Evolutionary conservation across 768 basidiomycete species (phyloP), one percentile per base, ranked within the genome.

Genomic region (Gautieria morchelliformis): DNA sequence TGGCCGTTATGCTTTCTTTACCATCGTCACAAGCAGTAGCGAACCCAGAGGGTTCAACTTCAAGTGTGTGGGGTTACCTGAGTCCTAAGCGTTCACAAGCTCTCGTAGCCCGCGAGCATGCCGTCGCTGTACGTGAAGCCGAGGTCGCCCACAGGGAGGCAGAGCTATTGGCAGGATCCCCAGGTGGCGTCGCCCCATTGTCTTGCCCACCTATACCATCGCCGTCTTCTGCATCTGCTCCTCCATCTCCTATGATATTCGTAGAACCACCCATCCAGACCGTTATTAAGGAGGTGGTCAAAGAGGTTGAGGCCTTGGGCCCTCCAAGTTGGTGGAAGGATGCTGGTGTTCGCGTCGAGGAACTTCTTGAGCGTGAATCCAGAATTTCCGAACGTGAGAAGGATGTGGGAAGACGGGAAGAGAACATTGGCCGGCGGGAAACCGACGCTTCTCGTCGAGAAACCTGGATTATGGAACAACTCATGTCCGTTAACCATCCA

Each of bases 401-500:
- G 27, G 91, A 93, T 60, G 89, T 92, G 56, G 84, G 88, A 64
- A 83, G 85, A 52, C 87, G 90, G 39, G 90, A 93, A 69, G 90
- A 93, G 66, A 79, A 74, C 50, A 83, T 92, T 60, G 92, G 92
- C 65, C 85, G 87, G 56, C 76, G 90, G 56, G 90, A 93, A 67
- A 86, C 90, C 42, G 90, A 93, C 65, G 88, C 89, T 54, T 83
- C 89, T 51, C 81, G 89, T 63, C 89, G 90, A 58, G 90, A 93
- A 68, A 77, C 74, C 30, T 93, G 90, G 90, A 91, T 93, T 64
- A 91, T 93, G 89, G 91, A 93, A 61, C 90, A 93, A 64, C 80
- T 93, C 37, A 83, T 89, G 91, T 93, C 75, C 62, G 84, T 74
- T 44, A 10, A 4, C 35, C 8, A 22, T 39, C 37, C 0, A 17